Percentiles rank a stretch among this genome's conserved stretches.
Evolutionary conservation across 495 filamentous ascomycete genomes (phyloP).

Genomic region (Penicillium tannophilum): DNA sequence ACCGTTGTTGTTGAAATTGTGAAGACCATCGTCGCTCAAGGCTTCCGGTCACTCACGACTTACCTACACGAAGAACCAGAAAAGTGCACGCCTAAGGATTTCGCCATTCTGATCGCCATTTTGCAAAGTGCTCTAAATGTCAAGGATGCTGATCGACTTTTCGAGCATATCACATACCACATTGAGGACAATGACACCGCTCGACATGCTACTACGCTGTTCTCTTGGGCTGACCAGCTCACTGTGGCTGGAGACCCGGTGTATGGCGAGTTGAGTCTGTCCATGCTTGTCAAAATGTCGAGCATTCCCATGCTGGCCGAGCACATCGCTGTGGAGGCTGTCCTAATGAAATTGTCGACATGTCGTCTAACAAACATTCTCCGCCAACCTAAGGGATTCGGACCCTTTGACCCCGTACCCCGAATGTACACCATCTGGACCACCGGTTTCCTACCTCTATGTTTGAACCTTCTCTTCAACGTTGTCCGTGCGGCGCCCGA

Average conservation of each 20-base stretch:
- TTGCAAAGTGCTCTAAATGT: slow-evolving; percentile 79
- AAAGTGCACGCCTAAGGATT: slow-evolving; percentile 64
- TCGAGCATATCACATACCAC: slow-evolving; percentile 65
- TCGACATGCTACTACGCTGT: slow-evolving; percentile 83
- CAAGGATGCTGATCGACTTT: slow-evolving; percentile 46
- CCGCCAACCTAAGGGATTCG: slow-evolving; percentile 65
- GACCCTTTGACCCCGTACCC: slow-evolving; percentile 63
- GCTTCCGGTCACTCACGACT: slow-evolving; percentile 75
- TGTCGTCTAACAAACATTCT: slow-evolving; percentile 74
- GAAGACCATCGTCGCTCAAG: slow-evolving; percentile 73
- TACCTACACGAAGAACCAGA: slow-evolving; percentile 66
- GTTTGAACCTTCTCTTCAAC: slow-evolving; percentile 85
- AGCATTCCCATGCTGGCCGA: slow-evolving; percentile 81
- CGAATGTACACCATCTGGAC: slow-evolving; percentile 82
- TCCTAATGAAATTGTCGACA: slow-evolving; percentile 75
- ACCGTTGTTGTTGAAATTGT: slow-evolving; percentile 71
- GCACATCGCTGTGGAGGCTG: slow-evolving; percentile 80
- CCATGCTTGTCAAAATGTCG: slow-evolving; percentile 87
- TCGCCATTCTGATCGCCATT: slow-evolving; percentile 86
- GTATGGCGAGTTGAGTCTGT: slow-evolving; percentile 85
- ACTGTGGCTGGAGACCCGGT: slow-evolving; percentile 79
- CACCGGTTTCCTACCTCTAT: slow-evolving; percentile 80
- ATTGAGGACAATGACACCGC: slow-evolving; percentile 64
- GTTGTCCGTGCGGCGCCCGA: slow-evolving; percentile 81
- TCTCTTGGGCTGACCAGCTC: slow-evolving; percentile 88